A percentile compares a stretch with the other conserved stretches of the same genome.
Evolutionary conservation across 2,329 filamentous ascomycete species (phyloP).

Genomic region (Rhinocladiella similis): DNA sequence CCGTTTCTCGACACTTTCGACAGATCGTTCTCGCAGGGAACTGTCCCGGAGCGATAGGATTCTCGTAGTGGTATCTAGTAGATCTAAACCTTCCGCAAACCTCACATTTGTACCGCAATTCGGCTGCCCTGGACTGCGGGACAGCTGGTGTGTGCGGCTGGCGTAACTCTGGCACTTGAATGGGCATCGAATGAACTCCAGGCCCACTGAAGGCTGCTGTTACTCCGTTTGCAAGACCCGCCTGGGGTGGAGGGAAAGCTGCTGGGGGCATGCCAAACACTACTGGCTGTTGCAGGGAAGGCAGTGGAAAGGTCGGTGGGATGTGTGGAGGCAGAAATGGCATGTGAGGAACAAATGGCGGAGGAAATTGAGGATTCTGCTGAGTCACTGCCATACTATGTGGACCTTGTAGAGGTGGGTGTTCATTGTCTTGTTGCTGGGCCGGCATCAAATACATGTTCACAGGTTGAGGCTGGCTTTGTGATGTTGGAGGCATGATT

Average conservation of each 20-base stretch:
- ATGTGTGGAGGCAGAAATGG: not conserved
- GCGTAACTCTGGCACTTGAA: too few relatives aligned
- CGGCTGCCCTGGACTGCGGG: not conserved
- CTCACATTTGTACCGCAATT: conserved; percentile 28
- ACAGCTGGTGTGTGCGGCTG: too few relatives aligned
- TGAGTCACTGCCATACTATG: conserved; percentile 2
- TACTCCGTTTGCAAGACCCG: not conserved
- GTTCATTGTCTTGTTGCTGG: conserved; percentile 10
- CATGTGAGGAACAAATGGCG: conserved; percentile 9
- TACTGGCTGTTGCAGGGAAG: conserved; percentile 3
- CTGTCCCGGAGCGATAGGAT: conserved; percentile 25
- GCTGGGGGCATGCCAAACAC: conserved; percentile 1
- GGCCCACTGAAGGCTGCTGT: not conserved
- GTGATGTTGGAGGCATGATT: conserved; percentile 18
- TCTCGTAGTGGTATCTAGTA: conserved; percentile 27
- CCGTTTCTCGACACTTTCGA: conserved; percentile 24
- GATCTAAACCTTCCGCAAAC: conserved; percentile 29
- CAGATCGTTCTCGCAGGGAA: conserved; percentile 27
- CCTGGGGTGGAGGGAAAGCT: conserved; percentile 6
- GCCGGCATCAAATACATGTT: conserved; percentile 17
- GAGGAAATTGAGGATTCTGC: conserved; percentile 6
- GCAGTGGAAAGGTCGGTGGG: not conserved
- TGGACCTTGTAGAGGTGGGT: not conserved
- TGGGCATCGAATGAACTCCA: too few relatives aligned
- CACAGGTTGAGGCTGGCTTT: conserved; percentile 17